Conservation (phyloP, 805 yeast genomes). For the Saitoella complicata region DNA sequence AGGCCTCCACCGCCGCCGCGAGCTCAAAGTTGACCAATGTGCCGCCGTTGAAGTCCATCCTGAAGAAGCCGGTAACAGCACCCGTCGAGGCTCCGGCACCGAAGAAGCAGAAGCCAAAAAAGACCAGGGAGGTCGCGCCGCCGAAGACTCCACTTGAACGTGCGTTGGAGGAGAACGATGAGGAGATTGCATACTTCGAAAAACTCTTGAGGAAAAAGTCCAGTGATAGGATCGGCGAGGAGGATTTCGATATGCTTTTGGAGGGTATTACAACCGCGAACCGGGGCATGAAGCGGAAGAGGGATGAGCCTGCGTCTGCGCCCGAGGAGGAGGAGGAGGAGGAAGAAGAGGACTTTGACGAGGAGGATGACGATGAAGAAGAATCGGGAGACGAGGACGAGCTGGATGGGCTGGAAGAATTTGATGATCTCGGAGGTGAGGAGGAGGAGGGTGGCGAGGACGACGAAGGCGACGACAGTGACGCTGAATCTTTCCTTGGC, state of each 20-base stretch:
- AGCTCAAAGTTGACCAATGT: too few relatives aligned
- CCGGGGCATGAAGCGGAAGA: constrained; percentile 2
- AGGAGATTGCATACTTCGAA: neutral
- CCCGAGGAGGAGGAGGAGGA: constrained; percentile 13
- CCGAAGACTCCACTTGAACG: too few relatives aligned
- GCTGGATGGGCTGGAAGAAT: constrained; percentile 17
- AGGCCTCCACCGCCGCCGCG: too few relatives aligned
- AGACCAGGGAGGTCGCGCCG: too few relatives aligned
- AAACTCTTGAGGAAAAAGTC: neutral
- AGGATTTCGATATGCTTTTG: constrained; percentile 32
- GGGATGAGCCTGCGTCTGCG: constrained; percentile 14
- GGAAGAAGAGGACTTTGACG: constrained; percentile 2
- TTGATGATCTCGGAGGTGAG: constrained; percentile 21
- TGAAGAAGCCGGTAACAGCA: too few relatives aligned
- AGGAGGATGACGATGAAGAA: constrained; percentile 8
- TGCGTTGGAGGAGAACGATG: constrained; percentile 2
- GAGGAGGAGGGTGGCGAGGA: constrained; percentile 8
- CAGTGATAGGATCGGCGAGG: constrained; percentile 60
- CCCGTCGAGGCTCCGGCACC: too few relatives aligned
- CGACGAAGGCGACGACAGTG: constrained; percentile 13
- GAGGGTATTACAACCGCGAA: constrained; percentile 10
- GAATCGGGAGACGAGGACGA: constrained; percentile 12
- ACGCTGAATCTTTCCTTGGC: neutral
- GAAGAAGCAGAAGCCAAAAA: too few relatives aligned
- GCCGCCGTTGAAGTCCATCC: too few relatives aligned